Percentiles rank a stretch among this genome's conserved stretches.
Conservation (phyloP, 805 yeast genomes). For the Kuraishia cidri region DNA sequence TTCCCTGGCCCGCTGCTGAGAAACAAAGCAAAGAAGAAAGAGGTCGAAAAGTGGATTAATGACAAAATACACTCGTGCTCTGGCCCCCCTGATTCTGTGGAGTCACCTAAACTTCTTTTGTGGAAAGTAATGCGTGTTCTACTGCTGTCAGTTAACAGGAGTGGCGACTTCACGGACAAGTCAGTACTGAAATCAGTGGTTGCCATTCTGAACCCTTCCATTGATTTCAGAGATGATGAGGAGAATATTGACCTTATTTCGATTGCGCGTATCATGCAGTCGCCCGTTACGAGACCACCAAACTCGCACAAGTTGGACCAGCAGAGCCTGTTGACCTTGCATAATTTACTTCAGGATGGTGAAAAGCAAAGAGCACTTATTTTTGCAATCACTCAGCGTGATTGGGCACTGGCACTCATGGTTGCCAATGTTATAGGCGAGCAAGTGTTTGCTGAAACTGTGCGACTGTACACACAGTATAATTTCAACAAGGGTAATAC, state of each 20-base stretch:
- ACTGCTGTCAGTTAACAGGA: constrained; percentile 12
- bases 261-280: constrained; percentile 7
- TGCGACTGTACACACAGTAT: constrained; percentile 22
- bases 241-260: constrained; percentile 10
- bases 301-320: constrained; percentile 16
- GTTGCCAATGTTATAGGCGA: constrained; percentile 60
- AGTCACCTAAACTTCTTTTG: constrained; percentile 11
- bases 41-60: constrained; percentile 60
- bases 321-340: constrained; percentile 16
- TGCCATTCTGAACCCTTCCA: constrained; percentile 30
- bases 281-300: constrained; percentile 7
- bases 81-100: constrained; percentile 8
- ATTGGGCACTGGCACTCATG: constrained; percentile 73
- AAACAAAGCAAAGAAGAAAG: constrained; percentile 52
- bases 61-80: constrained; percentile 16
- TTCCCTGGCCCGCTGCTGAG: constrained; percentile 66
- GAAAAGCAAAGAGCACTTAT: constrained; percentile 58
- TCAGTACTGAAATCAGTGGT: constrained; percentile 24
- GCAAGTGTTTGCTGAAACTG: constrained; percentile 33
- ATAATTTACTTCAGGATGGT: constrained; percentile 46
- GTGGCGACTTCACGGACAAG: constrained; percentile 15
- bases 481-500: constrained; percentile 11
- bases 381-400: constrained; percentile 49
- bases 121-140: constrained; percentile 18
- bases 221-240: constrained; percentile 15